phyloP scores from a whole-genome alignment of 768 basidiomycete genomes.

The Exidia glandulosa region DNA sequence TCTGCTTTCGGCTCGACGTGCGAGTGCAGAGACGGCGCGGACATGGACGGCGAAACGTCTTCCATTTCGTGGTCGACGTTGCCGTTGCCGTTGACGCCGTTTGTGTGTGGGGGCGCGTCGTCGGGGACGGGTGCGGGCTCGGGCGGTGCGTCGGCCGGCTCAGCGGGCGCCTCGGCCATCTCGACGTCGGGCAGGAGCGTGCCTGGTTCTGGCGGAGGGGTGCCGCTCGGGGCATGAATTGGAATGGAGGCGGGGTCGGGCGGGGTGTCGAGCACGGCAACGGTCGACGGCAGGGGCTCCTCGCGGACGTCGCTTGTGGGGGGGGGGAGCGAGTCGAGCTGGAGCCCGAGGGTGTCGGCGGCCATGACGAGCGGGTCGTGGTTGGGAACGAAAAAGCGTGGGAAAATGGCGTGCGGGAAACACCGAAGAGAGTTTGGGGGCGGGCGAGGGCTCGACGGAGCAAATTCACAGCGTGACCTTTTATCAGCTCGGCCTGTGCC shows the following conservation, averaged over 20 bases:
- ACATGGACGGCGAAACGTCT: constrained; percentile 15
- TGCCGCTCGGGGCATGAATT: constrained; percentile 33
- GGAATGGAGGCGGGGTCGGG: constrained; percentile 38
- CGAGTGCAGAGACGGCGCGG: constrained; percentile 10
- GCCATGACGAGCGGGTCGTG: too few relatives aligned
- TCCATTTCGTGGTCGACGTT: constrained; percentile 14
- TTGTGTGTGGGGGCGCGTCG: constrained; percentile 7
- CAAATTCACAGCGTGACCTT: too few relatives aligned
- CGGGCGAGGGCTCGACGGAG: too few relatives aligned
- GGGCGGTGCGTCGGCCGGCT: not conserved
- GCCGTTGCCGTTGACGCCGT: constrained; percentile 17
- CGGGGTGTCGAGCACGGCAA: constrained; percentile 33
- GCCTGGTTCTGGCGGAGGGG: constrained; percentile 34
- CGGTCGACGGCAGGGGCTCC: constrained; percentile 40
- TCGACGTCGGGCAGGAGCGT: constrained; percentile 43
- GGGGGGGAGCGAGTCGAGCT: constrained; percentile 16
- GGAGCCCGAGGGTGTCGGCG: not conserved
- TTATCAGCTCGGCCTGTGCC: too few relatives aligned
- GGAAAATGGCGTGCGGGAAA: too few relatives aligned
- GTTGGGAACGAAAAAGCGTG: not conserved
- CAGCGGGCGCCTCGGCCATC: constrained; percentile 34
- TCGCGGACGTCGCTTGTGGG: constrained; percentile 57
- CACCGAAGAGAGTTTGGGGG: too few relatives aligned
- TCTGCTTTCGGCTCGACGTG: constrained; percentile 7
- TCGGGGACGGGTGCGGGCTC: constrained; percentile 4